Percentiles rank a stretch among this genome's conserved stretches.
Conservation (phyloP, 345 rosid genomes). For the Salix koriyanagi region DNA sequence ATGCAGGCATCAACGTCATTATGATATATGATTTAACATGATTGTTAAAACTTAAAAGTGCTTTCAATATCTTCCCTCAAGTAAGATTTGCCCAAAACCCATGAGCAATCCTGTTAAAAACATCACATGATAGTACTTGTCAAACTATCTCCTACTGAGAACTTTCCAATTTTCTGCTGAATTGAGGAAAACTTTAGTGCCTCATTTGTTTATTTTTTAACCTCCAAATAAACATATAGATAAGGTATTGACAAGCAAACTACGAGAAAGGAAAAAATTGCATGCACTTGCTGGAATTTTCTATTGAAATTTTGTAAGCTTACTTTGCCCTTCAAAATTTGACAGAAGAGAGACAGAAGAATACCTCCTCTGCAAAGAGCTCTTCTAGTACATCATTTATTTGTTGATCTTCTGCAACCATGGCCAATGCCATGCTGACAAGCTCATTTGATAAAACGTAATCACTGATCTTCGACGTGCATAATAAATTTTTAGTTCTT, state of each 20-base stretch:
- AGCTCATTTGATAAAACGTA: conserved; percentile 72
- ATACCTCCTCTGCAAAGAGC: conserved; percentile 76
- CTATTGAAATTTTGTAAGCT: background rate
- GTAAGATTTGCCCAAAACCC: background rate
- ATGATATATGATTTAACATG: background rate
- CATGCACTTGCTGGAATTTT: background rate
- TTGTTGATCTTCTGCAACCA: conserved; percentile 81
- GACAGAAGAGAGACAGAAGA: background rate
- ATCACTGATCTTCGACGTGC: conserved; percentile 73
- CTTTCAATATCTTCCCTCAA: background rate
- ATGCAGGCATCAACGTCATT: too few relatives aligned
- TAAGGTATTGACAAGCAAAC: background rate
- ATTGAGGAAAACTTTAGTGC: background rate
- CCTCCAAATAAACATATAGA: background rate
- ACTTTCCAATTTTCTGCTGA: background rate
- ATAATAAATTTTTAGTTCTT: conserved; percentile 56
- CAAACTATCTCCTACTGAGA: background rate
- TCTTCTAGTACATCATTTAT: conserved; percentile 65
- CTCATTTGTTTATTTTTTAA: background rate
- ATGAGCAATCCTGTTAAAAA: background rate
- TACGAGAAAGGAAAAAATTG: background rate
- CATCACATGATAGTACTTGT: background rate
- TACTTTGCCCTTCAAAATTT: background rate
- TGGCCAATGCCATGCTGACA: conserved; percentile 78
- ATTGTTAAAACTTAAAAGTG: background rate